Evolutionary conservation across 1,284 basidiomycete species (phyloP).

Genomic region (Rhodotorula sp.): DNA sequence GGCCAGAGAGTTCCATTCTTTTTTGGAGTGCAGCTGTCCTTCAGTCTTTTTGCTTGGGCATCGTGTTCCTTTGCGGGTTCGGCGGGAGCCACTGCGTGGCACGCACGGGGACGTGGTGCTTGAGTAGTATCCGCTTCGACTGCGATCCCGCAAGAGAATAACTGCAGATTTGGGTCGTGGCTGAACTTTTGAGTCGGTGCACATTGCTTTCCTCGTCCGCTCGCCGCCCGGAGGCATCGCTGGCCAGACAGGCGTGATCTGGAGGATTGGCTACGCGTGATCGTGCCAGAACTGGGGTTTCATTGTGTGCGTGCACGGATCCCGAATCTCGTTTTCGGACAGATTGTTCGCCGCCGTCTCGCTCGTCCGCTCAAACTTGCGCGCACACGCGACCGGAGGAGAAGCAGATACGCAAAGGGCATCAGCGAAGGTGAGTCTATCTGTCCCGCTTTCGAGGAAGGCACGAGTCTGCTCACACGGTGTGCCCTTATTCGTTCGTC

Average conservation of each 20-base stretch:
- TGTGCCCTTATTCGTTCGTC: too few relatives aligned
- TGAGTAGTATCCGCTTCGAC: too few relatives aligned
- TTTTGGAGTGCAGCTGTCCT: background rate
- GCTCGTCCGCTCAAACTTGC: background rate
- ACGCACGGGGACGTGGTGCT: too few relatives aligned
- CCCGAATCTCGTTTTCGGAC: background rate
- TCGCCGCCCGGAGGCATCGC: background rate
- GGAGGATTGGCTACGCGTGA: background rate
- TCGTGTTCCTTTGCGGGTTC: background rate
- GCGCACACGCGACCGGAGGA: background rate
- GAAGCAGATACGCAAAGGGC: background rate
- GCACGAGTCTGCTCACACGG: too few relatives aligned
- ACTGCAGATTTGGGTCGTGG: too few relatives aligned
- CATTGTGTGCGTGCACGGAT: background rate
- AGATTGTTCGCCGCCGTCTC: background rate
- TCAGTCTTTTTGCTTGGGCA: background rate
- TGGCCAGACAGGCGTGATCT: background rate
- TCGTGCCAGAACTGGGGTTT: background rate
- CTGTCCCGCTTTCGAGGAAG: too few relatives aligned
- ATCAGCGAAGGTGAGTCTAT: too few relatives aligned
- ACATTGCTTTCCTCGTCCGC: too few relatives aligned
- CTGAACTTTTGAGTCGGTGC: too few relatives aligned
- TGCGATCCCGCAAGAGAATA: too few relatives aligned
- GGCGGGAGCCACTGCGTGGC: too few relatives aligned
- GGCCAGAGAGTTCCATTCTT: slow-evolving; percentile 8